Percentiles rank a stretch among this genome's conserved stretches.
These are phyloP conservation scores for Acanthamoeba lenticulata DNA, from an alignment of 208 protist genomes.

Conservation along the genomic window DNA sequence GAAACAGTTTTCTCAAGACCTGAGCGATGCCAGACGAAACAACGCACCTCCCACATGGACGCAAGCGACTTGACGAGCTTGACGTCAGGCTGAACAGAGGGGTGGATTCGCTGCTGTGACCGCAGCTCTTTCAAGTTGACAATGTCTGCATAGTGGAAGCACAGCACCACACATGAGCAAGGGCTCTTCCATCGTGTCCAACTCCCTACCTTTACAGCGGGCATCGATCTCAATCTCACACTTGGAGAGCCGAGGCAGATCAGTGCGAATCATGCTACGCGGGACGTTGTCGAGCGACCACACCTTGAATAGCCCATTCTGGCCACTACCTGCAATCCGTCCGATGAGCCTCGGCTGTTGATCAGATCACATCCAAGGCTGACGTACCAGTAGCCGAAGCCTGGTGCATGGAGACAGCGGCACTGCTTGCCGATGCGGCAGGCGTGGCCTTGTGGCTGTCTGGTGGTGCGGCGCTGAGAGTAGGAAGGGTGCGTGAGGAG, in stretches of 20 bases:
- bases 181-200: too few species aligned
- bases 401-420: background rate
- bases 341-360: background rate
- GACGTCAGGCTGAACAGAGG: background rate
- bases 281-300: constrained; percentile 53
- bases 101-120: background rate
- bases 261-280: background rate
- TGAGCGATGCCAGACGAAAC: background rate
- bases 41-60: constrained; percentile 62
- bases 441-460: background rate
- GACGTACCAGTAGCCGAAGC: too few species aligned
- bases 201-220: constrained; percentile 38
- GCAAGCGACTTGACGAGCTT: constrained; percentile 56
- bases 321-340: background rate
- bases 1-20: too few species aligned
- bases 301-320: background rate
- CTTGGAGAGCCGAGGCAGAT: constrained; percentile 2
- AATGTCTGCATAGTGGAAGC: background rate
- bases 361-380: too few species aligned
- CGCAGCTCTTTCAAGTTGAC: constrained; percentile 20
- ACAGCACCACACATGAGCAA: too few species aligned
- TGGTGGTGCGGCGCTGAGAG: background rate
- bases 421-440: background rate
- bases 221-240: constrained; percentile 64
- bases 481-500: background rate